Conservation (phyloP, 441 rosid species). For the Arabidopsis hybrid region DNA sequence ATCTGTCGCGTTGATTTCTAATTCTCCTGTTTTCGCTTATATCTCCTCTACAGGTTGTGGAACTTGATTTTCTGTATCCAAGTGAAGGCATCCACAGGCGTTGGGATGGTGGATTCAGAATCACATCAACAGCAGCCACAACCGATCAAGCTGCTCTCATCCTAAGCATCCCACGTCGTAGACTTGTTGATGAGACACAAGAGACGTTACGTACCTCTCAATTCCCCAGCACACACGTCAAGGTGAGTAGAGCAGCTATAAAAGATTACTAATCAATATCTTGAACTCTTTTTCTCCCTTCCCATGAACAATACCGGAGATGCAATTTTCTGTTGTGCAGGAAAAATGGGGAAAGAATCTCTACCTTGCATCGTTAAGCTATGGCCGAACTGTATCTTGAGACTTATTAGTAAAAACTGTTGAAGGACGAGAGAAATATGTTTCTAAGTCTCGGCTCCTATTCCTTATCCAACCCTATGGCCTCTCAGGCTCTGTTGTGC, state of each 20-base stretch:
- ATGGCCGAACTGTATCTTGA: conserved; percentile 92
- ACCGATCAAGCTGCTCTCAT: conserved; percentile 94
- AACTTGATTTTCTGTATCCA: conserved; percentile 96
- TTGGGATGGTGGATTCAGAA: conserved; percentile 94
- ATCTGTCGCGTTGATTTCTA: background rate
- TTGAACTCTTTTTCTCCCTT: background rate
- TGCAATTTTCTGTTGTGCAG: conserved; percentile 48
- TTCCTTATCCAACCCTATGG: conserved; percentile 20
- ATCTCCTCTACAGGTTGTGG: conserved; percentile 72
- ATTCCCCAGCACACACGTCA: conserved; percentile 96
- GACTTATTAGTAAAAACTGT: conserved; percentile 30
- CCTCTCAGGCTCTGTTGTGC: conserved; percentile 35
- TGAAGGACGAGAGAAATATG: conserved; percentile 26
- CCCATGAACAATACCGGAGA: conserved; percentile 16
- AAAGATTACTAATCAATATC: background rate
- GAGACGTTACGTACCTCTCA: conserved; percentile 97
- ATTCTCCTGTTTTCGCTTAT: background rate
- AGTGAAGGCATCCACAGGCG: conserved; percentile 99
- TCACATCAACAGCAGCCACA: conserved; percentile 96
- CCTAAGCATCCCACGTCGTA: conserved; percentile 92
- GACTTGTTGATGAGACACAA: conserved; percentile 90
- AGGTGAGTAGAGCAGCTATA: conserved; percentile 54
- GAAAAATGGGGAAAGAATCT: conserved; percentile 98
- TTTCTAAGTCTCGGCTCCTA: conserved; percentile 29
- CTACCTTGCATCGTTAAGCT: conserved; percentile 85